Conservation (phyloP, 139 green algal genomes). For the Asterochloris erici region DNA sequence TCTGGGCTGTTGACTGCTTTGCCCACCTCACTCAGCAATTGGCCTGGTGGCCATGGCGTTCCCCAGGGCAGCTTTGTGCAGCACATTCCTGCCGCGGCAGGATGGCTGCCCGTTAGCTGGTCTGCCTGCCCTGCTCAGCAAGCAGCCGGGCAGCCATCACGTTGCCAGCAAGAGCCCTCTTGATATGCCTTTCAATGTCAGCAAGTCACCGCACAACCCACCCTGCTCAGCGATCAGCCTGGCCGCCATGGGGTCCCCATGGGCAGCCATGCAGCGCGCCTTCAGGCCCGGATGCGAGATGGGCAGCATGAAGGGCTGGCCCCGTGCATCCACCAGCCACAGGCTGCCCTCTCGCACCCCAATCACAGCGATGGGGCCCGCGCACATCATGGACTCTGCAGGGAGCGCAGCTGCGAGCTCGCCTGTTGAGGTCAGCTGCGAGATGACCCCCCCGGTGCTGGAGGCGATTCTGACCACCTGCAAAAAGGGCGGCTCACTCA, state of each 20-base stretch:
- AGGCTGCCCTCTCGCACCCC: conserved; percentile 23
- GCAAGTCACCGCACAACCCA: neutral
- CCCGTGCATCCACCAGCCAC: conserved; percentile 30
- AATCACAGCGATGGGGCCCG: conserved; percentile 11
- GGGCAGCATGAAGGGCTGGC: conserved; percentile 44
- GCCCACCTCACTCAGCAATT: too few species aligned
- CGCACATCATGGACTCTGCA: conserved; percentile 20
- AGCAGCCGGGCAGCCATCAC: too few species aligned
- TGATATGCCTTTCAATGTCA: neutral
- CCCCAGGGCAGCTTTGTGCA: too few species aligned
- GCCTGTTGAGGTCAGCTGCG: conserved; percentile 16
- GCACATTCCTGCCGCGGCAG: too few species aligned
- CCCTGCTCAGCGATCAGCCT: conserved; percentile 34
- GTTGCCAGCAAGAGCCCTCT: neutral
- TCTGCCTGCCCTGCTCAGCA: too few species aligned
- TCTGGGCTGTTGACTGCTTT: too few species aligned
- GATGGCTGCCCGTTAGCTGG: too few species aligned
- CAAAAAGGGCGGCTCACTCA: neutral
- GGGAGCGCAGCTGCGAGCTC: conserved; percentile 22
- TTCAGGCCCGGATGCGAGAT: conserved; percentile 44
- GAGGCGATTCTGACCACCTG: conserved; percentile 24
- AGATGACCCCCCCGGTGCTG: conserved; percentile 2
- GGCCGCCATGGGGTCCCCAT: conserved; percentile 34
- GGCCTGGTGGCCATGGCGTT: too few species aligned
- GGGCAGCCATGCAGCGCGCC: conserved; percentile 37